Percentiles rank a stretch among this genome's conserved stretches.
These are phyloP conservation scores for Penicillium freii DNA, from an alignment of 2,329 filamentous ascomycete genomes.

Conservation along the genomic window DNA sequence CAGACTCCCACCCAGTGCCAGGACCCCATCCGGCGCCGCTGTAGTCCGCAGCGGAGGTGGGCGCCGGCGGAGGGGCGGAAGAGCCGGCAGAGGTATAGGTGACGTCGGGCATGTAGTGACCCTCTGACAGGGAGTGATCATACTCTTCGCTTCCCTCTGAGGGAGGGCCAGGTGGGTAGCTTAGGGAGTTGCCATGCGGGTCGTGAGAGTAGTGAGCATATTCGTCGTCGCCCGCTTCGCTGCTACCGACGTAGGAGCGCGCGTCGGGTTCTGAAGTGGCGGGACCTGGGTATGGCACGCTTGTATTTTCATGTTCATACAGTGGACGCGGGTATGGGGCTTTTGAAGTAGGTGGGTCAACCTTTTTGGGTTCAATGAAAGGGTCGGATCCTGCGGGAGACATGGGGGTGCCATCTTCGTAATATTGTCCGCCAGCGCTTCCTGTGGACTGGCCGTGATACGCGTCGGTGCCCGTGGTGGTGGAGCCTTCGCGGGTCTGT, in stretches of 20 bases:
- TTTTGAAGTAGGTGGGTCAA: constrained; percentile 28
- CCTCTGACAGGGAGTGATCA: constrained; percentile 49
- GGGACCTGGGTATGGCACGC: constrained; percentile 32
- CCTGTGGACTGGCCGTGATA: constrained; percentile 20
- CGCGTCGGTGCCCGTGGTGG: constrained; percentile 31
- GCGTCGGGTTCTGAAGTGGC: constrained; percentile 49
- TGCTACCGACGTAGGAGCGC: constrained; percentile 52
- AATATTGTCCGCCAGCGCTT: constrained; percentile 49
- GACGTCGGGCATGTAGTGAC: constrained; percentile 41
- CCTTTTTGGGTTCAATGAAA: constrained; percentile 52
- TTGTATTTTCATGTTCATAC: constrained; percentile 40
- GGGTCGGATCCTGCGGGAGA: constrained; percentile 62
- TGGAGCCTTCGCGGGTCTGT: constrained; percentile 46
- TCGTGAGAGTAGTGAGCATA: constrained; percentile 66
- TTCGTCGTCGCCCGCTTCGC: constrained; percentile 67
- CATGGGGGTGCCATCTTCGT: constrained; percentile 46
- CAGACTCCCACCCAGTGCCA: constrained; percentile 69
- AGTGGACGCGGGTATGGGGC: constrained; percentile 34
- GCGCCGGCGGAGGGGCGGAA: constrained; percentile 32
- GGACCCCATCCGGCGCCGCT: constrained; percentile 64
- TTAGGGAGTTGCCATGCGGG: constrained; percentile 59
- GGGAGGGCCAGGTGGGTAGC: constrained; percentile 49
- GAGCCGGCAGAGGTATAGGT: constrained; percentile 28
- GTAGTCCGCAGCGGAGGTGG: constrained; percentile 56
- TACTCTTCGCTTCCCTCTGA: constrained; percentile 55